phyloP scores from a whole-genome alignment of 148 eudicot species.

The Pouteria glomerata region DNA sequence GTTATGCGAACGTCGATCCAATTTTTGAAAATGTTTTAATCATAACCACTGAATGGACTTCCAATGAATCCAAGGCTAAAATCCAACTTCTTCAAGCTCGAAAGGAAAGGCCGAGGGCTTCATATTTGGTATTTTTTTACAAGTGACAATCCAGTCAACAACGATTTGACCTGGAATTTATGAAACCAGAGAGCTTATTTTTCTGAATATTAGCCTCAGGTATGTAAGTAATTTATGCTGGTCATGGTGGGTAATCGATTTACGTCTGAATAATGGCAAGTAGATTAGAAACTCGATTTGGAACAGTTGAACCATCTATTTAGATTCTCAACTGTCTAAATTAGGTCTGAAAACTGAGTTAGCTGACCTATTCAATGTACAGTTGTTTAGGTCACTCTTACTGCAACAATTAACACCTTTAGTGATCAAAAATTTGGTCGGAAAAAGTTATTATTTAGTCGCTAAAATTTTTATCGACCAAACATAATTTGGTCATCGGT shows the following conservation, averaged over 20 bases:
- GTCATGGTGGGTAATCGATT: neutral
- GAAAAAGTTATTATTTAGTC: too few relatives aligned
- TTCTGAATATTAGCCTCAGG: neutral
- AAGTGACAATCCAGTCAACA: neutral
- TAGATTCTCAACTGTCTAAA: neutral
- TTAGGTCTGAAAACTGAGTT: neutral
- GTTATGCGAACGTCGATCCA: too few relatives aligned
- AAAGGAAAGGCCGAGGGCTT: too few relatives aligned
- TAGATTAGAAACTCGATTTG: neutral
- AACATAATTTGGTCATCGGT: too few relatives aligned
- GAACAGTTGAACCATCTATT: neutral
- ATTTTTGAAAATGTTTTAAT: too few relatives aligned
- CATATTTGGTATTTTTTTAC: too few relatives aligned
- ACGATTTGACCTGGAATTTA: neutral
- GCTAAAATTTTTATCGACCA: too few relatives aligned
- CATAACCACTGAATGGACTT: too few relatives aligned
- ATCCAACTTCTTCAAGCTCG: too few relatives aligned
- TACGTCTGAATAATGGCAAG: neutral
- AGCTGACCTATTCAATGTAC: neutral
- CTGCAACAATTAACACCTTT: too few relatives aligned
- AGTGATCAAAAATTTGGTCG: too few relatives aligned
- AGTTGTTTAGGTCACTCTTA: neutral
- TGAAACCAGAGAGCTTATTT: neutral
- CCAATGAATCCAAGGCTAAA: too few relatives aligned
- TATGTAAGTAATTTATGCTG: neutral